phyloP scores from a whole-genome alignment of 805 yeast genomes.

The Nakazawaea populi region DNA sequence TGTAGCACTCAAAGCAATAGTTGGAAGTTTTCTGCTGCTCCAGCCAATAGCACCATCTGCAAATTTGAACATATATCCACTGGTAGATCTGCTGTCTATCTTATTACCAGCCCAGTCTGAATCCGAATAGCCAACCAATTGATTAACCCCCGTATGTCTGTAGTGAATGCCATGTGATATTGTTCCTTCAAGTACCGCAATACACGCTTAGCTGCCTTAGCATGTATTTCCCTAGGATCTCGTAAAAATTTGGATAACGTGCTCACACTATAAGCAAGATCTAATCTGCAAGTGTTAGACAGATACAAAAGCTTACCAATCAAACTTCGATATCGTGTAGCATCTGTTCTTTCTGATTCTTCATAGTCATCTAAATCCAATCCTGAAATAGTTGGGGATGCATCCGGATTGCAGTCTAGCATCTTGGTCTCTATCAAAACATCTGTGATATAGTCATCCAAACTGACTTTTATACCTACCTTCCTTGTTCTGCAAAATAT shows the following conservation, averaged over 20 bases:
- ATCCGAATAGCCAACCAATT: constrained; percentile 12
- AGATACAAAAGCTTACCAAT: too few species aligned
- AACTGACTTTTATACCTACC: too few species aligned
- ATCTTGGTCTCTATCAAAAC: too few species aligned
- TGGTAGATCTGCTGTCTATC: constrained; percentile 12
- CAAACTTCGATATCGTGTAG: too few species aligned
- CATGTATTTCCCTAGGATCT: constrained; percentile 5
- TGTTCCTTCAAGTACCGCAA: constrained; percentile 14
- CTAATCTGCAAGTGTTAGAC: not conserved
- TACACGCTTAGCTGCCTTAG: constrained; percentile 10
- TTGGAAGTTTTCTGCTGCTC: constrained; percentile 14
- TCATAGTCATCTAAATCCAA: too few species aligned
- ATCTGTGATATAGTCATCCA: too few species aligned
- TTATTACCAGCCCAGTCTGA: constrained; percentile 10
- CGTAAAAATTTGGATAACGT: constrained; percentile 10
- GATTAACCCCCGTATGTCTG: not conserved
- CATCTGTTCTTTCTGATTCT: too few species aligned
- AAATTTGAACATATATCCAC: constrained; percentile 1
- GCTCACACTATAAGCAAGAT: not conserved
- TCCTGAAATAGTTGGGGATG: too few species aligned
- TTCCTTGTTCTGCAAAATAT: too few species aligned
- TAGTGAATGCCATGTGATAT: not conserved
- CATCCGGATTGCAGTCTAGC: too few species aligned
- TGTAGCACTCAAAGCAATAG: constrained; percentile 13
- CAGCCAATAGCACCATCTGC: constrained; percentile 13